These are phyloP conservation scores for Musa schizocarpa DNA, from an alignment of 176 grass and related monocot species.

Conservation along the genomic window DNA sequence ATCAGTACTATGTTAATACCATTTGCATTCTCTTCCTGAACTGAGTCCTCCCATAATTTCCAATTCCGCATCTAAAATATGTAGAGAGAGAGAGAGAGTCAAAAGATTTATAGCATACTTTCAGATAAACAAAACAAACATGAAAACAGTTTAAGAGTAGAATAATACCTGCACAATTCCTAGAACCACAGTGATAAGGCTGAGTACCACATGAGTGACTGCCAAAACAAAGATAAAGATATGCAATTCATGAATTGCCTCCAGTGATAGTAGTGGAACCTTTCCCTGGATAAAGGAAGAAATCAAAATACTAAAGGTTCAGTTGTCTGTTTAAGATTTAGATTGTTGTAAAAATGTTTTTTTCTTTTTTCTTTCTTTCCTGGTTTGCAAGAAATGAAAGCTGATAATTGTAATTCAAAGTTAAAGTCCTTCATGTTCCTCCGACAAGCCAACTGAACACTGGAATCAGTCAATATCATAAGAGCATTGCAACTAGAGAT, in stretches of 20 bases:
- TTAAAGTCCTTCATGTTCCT: too few relatives aligned
- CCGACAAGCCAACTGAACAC: too few relatives aligned
- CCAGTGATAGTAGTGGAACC: conserved; percentile 29
- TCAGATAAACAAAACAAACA: not conserved
- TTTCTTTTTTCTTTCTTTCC: too few relatives aligned
- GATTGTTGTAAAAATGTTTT: too few relatives aligned
- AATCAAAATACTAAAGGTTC: not conserved
- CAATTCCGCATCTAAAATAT: conserved; percentile 30
- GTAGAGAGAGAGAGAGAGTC: not conserved
- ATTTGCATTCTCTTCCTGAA: conserved; percentile 18
- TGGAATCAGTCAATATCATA: too few relatives aligned
- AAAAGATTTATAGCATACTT: not conserved
- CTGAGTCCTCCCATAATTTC: conserved; percentile 30
- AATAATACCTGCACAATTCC: conserved; percentile 32
- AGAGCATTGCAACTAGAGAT: too few relatives aligned
- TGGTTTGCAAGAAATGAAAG: too few relatives aligned
- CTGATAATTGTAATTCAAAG: too few relatives aligned
- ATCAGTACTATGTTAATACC: not conserved
- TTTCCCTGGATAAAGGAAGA: conserved; percentile 28
- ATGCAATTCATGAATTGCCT: conserved; percentile 33
- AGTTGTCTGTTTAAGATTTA: too few relatives aligned
- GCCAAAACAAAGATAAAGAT: conserved; percentile 48
- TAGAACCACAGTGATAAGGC: conserved; percentile 26
- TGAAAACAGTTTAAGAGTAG: not conserved
- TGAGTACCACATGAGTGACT: conserved; percentile 33